Evolutionary conservation across 805 yeast species (phyloP).

Genomic region (Henningerozyma blattae): DNA sequence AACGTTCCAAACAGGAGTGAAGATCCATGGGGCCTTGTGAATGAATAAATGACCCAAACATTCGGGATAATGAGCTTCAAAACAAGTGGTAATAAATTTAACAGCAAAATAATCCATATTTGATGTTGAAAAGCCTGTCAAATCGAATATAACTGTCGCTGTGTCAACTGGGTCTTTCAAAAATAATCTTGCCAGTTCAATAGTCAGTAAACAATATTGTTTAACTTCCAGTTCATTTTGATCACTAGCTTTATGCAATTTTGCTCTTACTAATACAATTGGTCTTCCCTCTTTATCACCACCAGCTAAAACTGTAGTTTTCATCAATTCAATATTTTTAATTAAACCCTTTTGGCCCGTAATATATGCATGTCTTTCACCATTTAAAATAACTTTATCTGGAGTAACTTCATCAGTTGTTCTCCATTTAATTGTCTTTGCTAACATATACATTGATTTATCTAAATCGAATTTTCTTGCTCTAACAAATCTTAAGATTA

Average conservation of each 20-base stretch:
- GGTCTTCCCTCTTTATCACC: slow-evolving; percentile 65
- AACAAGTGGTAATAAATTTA: slow-evolving; percentile 72
- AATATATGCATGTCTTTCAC: slow-evolving; percentile 53
- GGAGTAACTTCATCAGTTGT: slow-evolving; percentile 46
- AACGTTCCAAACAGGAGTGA: slow-evolving; percentile 85
- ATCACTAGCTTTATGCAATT: slow-evolving; percentile 53
- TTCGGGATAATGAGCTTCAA: slow-evolving; percentile 95
- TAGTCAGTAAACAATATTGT: slow-evolving; percentile 55
- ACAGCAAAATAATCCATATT: slow-evolving; percentile 90
- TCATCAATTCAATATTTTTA: slow-evolving; percentile 38
- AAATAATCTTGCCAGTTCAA: slow-evolving; percentile 68
- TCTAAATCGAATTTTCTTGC: slow-evolving; percentile 79
- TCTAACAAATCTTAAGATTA: slow-evolving; percentile 60
- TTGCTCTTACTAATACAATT: slow-evolving; percentile 66
- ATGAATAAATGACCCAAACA: slow-evolving; percentile 72
- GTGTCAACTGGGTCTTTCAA: slow-evolving; percentile 66
- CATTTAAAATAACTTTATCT: slow-evolving; percentile 40
- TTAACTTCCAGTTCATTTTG: slow-evolving; percentile 62
- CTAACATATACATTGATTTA: slow-evolving; percentile 55
- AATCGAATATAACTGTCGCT: slow-evolving; percentile 76
- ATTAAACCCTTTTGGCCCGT: slow-evolving; percentile 30
- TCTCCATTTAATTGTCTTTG: slow-evolving; percentile 68
- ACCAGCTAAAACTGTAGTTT: slow-evolving; percentile 60
- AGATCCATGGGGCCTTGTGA: slow-evolving; percentile 94
- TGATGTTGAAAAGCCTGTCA: slow-evolving; percentile 71